phyloP scores from a whole-genome alignment of 2,329 filamentous ascomycete species.

The Ascochyta pisi region DNA sequence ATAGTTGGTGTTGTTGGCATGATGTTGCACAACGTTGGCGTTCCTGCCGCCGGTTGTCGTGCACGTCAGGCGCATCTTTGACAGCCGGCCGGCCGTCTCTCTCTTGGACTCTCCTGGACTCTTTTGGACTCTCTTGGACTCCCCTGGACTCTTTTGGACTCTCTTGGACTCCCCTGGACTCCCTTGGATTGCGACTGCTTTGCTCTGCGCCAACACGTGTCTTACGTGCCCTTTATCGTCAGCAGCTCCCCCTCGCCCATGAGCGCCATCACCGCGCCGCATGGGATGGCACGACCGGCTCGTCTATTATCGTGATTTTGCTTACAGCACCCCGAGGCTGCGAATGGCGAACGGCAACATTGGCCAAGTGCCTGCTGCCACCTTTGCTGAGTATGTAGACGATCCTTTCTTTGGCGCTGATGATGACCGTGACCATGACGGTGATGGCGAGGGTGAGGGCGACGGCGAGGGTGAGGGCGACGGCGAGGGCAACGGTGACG shows the following conservation, averaged over 20 bases:
- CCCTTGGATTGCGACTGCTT: background rate
- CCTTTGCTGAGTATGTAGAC: slow-evolving; percentile 61
- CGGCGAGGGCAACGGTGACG: too few relatives aligned
- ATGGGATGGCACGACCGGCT: slow-evolving; percentile 48
- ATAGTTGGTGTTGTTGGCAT: too few relatives aligned
- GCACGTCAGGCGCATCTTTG: background rate
- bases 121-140: too few relatives aligned
- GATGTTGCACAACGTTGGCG: background rate
- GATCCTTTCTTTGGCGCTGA: slow-evolving; percentile 31
- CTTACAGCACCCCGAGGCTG: slow-evolving; percentile 53
- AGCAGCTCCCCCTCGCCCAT: slow-evolving; percentile 21
- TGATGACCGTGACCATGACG: background rate
- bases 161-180: too few relatives aligned
- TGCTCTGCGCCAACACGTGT: background rate
- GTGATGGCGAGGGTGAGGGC: background rate
- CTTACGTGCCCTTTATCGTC: background rate
- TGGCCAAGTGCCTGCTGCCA: slow-evolving; percentile 55
- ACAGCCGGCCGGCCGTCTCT: background rate
- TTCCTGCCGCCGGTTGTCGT: background rate
- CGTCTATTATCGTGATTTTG: slow-evolving; percentile 51
- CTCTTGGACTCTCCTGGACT: too few relatives aligned
- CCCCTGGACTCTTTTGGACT: too few relatives aligned
- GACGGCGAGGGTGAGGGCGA: too few relatives aligned
- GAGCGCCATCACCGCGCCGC: slow-evolving; percentile 36
- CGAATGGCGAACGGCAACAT: slow-evolving; percentile 58